A percentile compares a stretch with the other conserved stretches of the same genome.
Conservation (phyloP, 176 grass and related monocot genomes). For the Cocos nucifera region DNA sequence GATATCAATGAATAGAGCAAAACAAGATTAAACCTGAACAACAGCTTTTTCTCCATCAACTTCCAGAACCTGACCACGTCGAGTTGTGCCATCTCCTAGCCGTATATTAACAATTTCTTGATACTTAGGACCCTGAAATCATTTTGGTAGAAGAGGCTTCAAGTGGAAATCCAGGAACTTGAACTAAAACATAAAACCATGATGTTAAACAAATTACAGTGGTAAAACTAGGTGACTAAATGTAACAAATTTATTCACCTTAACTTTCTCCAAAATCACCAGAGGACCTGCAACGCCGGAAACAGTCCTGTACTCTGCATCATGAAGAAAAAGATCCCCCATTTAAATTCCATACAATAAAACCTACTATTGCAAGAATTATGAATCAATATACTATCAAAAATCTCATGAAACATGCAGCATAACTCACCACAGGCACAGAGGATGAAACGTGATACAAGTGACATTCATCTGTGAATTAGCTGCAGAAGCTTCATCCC, state of each 20-base stretch:
- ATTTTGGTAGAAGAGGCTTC: too few relatives aligned
- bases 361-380: too few relatives aligned
- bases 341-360: neutral
- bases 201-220: too few relatives aligned
- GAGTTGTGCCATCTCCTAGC: conserved; percentile 83
- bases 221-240: too few relatives aligned
- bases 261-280: conserved; percentile 99
- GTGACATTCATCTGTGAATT: too few relatives aligned
- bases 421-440: neutral
- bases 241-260: conserved; percentile 32
- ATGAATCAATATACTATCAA: too few relatives aligned
- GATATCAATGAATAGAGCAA: too few relatives aligned
- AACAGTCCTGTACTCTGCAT: conserved; percentile 92
- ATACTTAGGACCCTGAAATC: conserved; percentile 73
- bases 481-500: too few relatives aligned
- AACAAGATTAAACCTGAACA: conserved; percentile 54
- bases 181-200: too few relatives aligned
- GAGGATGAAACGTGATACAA: too few relatives aligned
- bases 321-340: neutral
- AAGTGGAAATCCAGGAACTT: too few relatives aligned
- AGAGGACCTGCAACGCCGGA: conserved; percentile 95
- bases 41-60: conserved; percentile 99
- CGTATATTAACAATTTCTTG: conserved; percentile 99
- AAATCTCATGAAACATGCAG: neutral
- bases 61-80: conserved; percentile 98